Evolutionary conservation across 345 rosid genomes (phyloP), one percentile per base, ranked within the genome.

Genomic region (Reutealis trisperma): DNA sequence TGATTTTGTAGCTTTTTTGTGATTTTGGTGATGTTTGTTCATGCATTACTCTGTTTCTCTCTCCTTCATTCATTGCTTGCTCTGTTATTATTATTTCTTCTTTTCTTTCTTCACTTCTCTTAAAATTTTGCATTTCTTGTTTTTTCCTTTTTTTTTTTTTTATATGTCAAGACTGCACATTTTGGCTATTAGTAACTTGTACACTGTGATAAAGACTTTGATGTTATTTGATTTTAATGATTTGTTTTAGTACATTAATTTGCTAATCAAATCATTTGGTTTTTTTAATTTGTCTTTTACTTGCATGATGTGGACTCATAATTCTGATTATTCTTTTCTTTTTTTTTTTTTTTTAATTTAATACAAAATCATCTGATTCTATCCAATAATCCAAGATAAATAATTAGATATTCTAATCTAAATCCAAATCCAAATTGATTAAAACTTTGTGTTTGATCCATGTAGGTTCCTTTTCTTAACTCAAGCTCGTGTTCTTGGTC

Each of bases 231-330:
- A 45, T 14, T 19, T 10, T 44, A 55, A 44, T 44, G 22, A 21
- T 34, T 19, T 75, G 64, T 65, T 54, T 4, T 64, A 54, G 44
- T 18, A 16, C 16, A 25, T 59, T 5, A 42, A 15, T 66, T 75
- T 8, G 32, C 41, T n/a, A 34, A 37, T 75, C 64, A 65, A 37
- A 54, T 21, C 54, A 66, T 65, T 13, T 67, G 41, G 67, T 34
- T 55, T 57, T 57, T 27, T 42, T 51, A 37, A 37, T 37, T 67
- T 67, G 64, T 25, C 72, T 67, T 59, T 70, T 68, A 61, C 63
- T 27, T 58, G 12, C 5, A 24, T 67, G 57, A 75, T 76, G 64
- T 24, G 72, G 55, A 67, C 64, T 22, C n/a, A 37, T 54, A 61
- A 42, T 49, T 49, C 37, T 25, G 27, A 51, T n/a, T n/a, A n/a